Evolutionary conservation across 768 basidiomycete species (phyloP).

Genomic region (Auriculariales sp.): DNA sequence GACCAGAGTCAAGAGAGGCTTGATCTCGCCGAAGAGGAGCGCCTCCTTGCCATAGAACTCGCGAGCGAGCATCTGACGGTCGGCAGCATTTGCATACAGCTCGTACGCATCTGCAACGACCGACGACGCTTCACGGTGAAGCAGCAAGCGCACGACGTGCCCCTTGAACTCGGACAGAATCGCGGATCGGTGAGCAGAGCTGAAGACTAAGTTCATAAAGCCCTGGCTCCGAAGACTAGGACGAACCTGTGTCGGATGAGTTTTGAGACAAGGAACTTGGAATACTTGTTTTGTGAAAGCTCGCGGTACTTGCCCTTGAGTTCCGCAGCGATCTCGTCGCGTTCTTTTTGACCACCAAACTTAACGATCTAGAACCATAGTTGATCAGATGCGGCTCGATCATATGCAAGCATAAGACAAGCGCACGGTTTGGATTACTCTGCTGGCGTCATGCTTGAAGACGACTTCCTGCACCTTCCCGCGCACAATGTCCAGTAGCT

Average conservation of each 20-base stretch:
- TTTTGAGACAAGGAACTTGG: slow-evolving; percentile 80
- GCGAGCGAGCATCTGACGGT: slow-evolving; percentile 62
- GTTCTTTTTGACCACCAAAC: slow-evolving; percentile 56
- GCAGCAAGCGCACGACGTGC: slow-evolving; percentile 57
- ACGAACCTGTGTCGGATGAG: slow-evolving; percentile 37
- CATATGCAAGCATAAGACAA: neutral
- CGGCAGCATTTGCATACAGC: slow-evolving; percentile 72
- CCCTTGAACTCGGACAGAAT: slow-evolving; percentile 73
- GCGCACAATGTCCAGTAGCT: slow-evolving; percentile 61
- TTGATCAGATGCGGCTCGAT: neutral
- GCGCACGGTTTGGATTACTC: slow-evolving; percentile 52
- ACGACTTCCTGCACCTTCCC: slow-evolving; percentile 78
- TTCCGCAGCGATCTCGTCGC: slow-evolving; percentile 71
- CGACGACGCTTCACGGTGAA: slow-evolving; percentile 72
- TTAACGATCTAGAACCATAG: slow-evolving; percentile 39
- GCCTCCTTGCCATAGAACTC: slow-evolving; percentile 90
- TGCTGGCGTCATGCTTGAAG: slow-evolving; percentile 84
- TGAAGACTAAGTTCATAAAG: slow-evolving; percentile 15
- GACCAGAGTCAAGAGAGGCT: slow-evolving; percentile 47
- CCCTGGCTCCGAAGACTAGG: no score
- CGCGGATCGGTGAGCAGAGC: slow-evolving; percentile 55
- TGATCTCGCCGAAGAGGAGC: slow-evolving; percentile 54
- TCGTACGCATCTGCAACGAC: slow-evolving; percentile 84
- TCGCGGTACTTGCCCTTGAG: slow-evolving; percentile 67
- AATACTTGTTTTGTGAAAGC: slow-evolving; percentile 78